A percentile compares a stretch with the other conserved stretches of the same genome.
Evolutionary conservation across 2,329 filamentous ascomycete genomes (phyloP).

Genomic region (Metarhizium album): DNA sequence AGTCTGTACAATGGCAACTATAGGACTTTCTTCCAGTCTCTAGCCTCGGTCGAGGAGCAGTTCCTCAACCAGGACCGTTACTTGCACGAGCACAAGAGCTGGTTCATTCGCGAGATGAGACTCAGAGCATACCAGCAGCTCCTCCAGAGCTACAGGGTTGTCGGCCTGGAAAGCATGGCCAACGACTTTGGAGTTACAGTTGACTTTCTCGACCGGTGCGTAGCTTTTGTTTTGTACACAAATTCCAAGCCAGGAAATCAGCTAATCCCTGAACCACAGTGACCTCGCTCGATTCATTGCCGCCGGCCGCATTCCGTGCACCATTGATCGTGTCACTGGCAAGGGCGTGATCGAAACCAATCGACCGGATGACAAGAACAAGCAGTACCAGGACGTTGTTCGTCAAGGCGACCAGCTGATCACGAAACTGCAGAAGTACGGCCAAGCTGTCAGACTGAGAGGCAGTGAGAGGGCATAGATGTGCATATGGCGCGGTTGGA

Average conservation of each 20-base stretch:
- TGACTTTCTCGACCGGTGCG: slow-evolving; percentile 88
- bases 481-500: neutral
- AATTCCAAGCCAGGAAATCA: neutral
- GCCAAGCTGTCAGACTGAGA: slow-evolving; percentile 85
- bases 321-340: slow-evolving; percentile 91
- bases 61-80: slow-evolving; percentile 94
- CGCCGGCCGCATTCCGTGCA: slow-evolving; percentile 86
- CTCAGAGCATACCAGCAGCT: slow-evolving; percentile 93
- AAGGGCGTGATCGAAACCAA: slow-evolving; percentile 98
- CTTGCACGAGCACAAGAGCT: slow-evolving; percentile 87
- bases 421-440: slow-evolving; percentile 98
- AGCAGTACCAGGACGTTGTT: slow-evolving; percentile 96
- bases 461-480: slow-evolving; percentile 80
- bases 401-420: slow-evolving; percentile 97
- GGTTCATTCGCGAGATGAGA: slow-evolving; percentile 98
- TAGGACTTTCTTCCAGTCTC: slow-evolving; percentile 81
- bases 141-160: slow-evolving; percentile 91
- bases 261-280: slow-evolving; percentile 31
- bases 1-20: slow-evolving; percentile 93
- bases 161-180: slow-evolving; percentile 95
- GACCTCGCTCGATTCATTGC: slow-evolving; percentile 97
- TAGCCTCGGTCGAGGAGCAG: slow-evolving; percentile 82
- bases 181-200: slow-evolving; percentile 94
- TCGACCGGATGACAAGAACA: slow-evolving; percentile 97
- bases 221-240: slow-evolving; percentile 8